Base-by-base conservation (phyloP, 768 basidiomycete species). In the Scleroderma citrinum region DNA sequence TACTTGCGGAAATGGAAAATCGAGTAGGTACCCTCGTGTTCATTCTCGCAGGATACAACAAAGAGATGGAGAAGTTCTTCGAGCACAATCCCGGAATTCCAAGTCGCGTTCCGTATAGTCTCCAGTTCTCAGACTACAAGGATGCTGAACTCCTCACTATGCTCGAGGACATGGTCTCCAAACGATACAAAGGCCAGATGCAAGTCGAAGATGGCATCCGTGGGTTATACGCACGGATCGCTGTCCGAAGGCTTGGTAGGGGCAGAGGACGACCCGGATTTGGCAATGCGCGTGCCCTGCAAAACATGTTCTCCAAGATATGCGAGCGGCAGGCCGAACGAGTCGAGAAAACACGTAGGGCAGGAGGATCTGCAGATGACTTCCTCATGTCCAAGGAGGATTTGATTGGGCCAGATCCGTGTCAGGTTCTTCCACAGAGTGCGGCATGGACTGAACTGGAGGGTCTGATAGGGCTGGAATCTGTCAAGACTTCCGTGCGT, bases 1-100 rank as follows among this genome's bases (percentile, higher is more conserved):
- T 87, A 0, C 71, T 87, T 1, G 82, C 85, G 0, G 84, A 87
- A 60, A 86, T 87, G 81, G 83, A 86, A 56, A 85, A 86, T 57
- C 72, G 75, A 30, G 70, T 80, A 3, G 85, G 82, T 5, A 77
- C 68, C 6, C 54, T 85, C 5, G 80, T 84, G 11, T 87, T 87
- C 64, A 77, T 87, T 47, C 69, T 87, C 2, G 85, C 85, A 0
- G 85, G 85, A 4, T 87, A 87, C 59, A 76, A 68, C 60, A 81
- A 76, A 47, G 71, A 87, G 61, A 86, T 87, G 85, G 85, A 87
- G 54, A 78, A 73, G 38, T 87, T 87, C 66, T 86, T 87, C 51
- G 83, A 85, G 51, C 83, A 85, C 51, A 86, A 87, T 56, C 83
- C 85, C 2, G 85, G 85, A 2, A 61, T 87, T 12, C 64, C 66